Conservation (phyloP, 2,329 filamentous ascomycete species). For the Apiospora saccharicola region DNA sequence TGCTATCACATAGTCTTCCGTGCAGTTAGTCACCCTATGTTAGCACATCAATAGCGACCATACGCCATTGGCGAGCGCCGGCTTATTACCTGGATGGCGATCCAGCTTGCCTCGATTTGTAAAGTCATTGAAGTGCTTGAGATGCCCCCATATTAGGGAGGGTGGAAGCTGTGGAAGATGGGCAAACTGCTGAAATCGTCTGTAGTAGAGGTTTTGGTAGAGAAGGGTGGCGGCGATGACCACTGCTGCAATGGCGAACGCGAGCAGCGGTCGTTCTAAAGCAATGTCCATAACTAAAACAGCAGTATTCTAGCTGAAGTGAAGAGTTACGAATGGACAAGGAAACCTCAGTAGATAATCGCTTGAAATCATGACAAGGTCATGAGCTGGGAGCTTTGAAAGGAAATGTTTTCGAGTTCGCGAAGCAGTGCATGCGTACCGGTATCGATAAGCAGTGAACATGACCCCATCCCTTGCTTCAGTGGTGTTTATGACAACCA, state of each 20-base stretch:
- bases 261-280: background rate
- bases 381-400: too few species aligned
- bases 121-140: background rate
- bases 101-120: background rate
- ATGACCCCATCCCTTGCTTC: too few species aligned
- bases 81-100: background rate
- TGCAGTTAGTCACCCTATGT: background rate
- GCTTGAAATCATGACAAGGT: too few species aligned
- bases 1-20: constrained; percentile 25
- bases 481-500: too few species aligned
- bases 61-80: background rate
- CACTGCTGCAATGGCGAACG: background rate
- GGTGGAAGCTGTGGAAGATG: background rate
- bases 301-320: too few species aligned
- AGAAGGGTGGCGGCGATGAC: background rate
- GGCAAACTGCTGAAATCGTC: background rate
- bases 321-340: too few species aligned
- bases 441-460: too few species aligned
- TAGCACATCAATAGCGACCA: background rate
- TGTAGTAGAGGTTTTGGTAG: background rate
- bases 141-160: background rate
- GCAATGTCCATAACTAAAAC: background rate
- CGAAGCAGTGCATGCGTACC: too few species aligned
- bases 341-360: too few species aligned
- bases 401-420: too few species aligned